A percentile compares a stretch with the other conserved stretches of the same genome.
These are phyloP conservation scores for Sisymbrium altissimum DNA, from an alignment of 345 rosid genomes.

Conservation along the genomic window DNA sequence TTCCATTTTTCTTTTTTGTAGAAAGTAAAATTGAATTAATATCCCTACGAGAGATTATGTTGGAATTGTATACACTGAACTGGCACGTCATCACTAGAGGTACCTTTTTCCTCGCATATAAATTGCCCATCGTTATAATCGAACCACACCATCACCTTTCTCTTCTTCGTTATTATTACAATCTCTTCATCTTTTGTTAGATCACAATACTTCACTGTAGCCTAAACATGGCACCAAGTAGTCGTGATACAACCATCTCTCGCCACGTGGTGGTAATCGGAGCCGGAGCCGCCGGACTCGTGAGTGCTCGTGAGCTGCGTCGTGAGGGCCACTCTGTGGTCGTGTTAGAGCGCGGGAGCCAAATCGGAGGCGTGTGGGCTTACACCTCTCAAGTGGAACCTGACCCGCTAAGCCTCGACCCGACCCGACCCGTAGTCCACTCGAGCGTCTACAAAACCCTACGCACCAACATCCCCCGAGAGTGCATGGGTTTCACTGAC, in stretches of 20 bases:
- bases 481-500: constrained; percentile 76
- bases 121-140: constrained; percentile 20
- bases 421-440: constrained; percentile 53
- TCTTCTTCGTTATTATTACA: constrained; percentile 10
- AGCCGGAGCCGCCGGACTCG: constrained; percentile 88
- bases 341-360: constrained; percentile 59
- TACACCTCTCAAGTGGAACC: constrained; percentile 61
- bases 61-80: constrained; percentile 13
- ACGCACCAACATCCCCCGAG: constrained; percentile 88
- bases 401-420: constrained; percentile 71
- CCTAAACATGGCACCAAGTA: constrained; percentile 21
- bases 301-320: constrained; percentile 73
- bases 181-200: constrained; percentile 9
- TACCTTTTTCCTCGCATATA: constrained; percentile 9
- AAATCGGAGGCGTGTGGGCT: constrained; percentile 85
- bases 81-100: constrained; percentile 18
- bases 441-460: constrained; percentile 74
- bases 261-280: constrained; percentile 81
- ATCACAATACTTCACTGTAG: background rate
- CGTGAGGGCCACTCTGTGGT: constrained; percentile 78
- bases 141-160: constrained; percentile 11
- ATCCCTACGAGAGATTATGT: background rate
- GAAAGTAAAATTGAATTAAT: no score
- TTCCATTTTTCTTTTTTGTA: no score
- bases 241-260: background rate